Percentiles rank a stretch among this genome's conserved stretches.
Evolutionary conservation across 352 stramenopile genomes (phyloP).

Genomic region (Phytophthora brassicae): DNA sequence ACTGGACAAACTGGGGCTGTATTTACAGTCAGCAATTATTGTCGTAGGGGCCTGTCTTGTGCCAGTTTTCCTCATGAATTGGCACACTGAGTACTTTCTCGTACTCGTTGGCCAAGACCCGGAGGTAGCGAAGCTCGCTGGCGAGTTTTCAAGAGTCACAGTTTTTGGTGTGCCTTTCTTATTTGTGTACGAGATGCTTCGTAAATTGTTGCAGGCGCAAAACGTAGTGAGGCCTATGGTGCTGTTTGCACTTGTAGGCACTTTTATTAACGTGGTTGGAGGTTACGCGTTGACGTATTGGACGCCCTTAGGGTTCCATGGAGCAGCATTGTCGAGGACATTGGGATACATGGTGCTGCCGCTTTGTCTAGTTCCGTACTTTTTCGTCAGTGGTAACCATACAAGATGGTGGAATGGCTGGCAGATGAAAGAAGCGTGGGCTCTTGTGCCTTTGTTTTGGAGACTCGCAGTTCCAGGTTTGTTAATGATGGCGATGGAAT

Average conservation of each 20-base stretch:
- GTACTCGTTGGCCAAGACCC: slow-evolving; percentile 52
- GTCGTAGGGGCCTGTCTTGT: slow-evolving; percentile 55
- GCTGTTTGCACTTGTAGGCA: slow-evolving; percentile 50
- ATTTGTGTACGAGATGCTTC: slow-evolving; percentile 75
- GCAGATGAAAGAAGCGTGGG: slow-evolving; percentile 41
- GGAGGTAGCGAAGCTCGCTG: slow-evolving; percentile 51
- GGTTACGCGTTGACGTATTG: slow-evolving; percentile 79
- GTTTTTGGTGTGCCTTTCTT: slow-evolving; percentile 77
- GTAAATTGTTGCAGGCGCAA: slow-evolving; percentile 73
- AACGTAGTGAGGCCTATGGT: slow-evolving; percentile 72
- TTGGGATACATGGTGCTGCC: slow-evolving; percentile 60
- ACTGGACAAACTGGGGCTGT: slow-evolving; percentile 73
- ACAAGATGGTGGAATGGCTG: slow-evolving; percentile 50
- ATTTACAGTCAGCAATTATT: slow-evolving; percentile 63
- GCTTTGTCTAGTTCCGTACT: slow-evolving; percentile 56
- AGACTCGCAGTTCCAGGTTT: slow-evolving; percentile 49
- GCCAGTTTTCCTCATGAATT: slow-evolving; percentile 63
- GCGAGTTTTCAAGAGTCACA: slow-evolving; percentile 57
- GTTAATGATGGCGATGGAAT: slow-evolving; percentile 73
- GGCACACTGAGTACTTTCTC: slow-evolving; percentile 59
- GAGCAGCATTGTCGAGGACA: slow-evolving; percentile 64
- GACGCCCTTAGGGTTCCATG: slow-evolving; percentile 66
- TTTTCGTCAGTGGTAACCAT: slow-evolving; percentile 38
- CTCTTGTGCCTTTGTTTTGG: slow-evolving; percentile 54
- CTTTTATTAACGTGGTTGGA: slow-evolving; percentile 61